Base-by-base conservation (phyloP, 768 basidiomycete genomes). In the Cubamyces lactineus region DNA sequence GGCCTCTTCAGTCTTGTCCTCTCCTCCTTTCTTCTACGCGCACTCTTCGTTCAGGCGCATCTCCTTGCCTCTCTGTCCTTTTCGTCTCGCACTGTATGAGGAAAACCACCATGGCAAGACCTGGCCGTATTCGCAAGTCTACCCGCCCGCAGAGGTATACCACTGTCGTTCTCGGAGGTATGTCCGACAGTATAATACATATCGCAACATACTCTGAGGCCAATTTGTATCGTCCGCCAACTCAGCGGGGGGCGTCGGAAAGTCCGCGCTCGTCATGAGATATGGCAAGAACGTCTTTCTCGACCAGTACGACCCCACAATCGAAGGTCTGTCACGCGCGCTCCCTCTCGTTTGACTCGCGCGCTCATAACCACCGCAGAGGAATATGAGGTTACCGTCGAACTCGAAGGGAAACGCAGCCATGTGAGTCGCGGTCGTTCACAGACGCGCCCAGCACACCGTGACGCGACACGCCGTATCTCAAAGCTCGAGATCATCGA, bases 181-280 rank as follows among this genome's bases (percentile, higher is more conserved):
- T 24, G 48, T 23, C 26, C 11, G 11, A n/a, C n/a, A n/a, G n/a
- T n/a, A n/a, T n/a, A n/a, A n/a, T n/a, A n/a, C n/a, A n/a, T n/a
- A n/a, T n/a, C n/a, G n/a, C n/a, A n/a, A n/a, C n/a, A n/a, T n/a
- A n/a, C 19, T 23, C 13, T 23, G 23, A 26, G 8, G 13, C 23
- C 24, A 16, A 15, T 16, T 2, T 26, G 17, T 11, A n/a, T 28
- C 2, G 64, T 40, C 46, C 48, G 12, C 17, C 16, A 39, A 38
- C 43, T 15, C 67, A 92, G 91, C 91, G 70, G 92, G 92, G 69
- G 92, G 92, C 23, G 92, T 94, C 55, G 92, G 92, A 50, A 94
- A 94, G 75, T 93, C 91, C 24, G 91, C 92, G 13, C 79, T 94
- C 38, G 92, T 91, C 71, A 86, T 91, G 67, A 84, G 90, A 61